A percentile compares a stretch with the other conserved stretches of the same genome.
Conservation (phyloP, 139 green algal genomes). For the Chara braunii region DNA sequence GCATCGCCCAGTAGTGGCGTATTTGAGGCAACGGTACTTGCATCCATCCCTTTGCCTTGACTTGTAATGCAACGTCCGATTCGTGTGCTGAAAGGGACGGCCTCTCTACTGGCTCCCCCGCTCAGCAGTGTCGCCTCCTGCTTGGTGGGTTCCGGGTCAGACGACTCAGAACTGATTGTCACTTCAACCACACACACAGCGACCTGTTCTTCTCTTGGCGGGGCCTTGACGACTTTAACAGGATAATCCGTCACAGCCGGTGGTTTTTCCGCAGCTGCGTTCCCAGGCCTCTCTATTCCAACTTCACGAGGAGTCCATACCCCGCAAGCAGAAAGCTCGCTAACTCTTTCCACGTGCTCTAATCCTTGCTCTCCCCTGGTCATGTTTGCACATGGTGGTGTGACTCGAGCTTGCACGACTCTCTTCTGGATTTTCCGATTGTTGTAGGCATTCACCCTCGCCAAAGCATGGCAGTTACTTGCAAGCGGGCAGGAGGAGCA, state of each 20-base stretch:
- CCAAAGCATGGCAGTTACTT: conserved; percentile 46
- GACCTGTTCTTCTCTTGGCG: conserved; percentile 36
- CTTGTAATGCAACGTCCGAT: background rate
- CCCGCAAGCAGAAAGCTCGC: no score
- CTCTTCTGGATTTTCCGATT: no score
- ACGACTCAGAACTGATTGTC: background rate
- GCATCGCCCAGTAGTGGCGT: no score
- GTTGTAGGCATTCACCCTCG: no score
- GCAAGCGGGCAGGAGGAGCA: conserved; percentile 67
- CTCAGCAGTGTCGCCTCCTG: background rate
- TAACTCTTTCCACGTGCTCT: no score
- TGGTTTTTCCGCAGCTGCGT: background rate
- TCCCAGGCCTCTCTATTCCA: no score
- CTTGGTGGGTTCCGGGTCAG: background rate
- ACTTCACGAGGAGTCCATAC: no score
- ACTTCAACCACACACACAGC: conserved; percentile 39
- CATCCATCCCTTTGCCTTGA: no score
- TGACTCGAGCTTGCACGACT: no score
- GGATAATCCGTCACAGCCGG: conserved; percentile 42
- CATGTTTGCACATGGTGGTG: no score
- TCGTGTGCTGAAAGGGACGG: background rate
- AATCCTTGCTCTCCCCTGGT: no score
- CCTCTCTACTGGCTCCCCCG: background rate
- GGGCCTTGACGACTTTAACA: conserved; percentile 22
- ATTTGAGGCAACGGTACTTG: no score